These are phyloP conservation scores for Juncus inflexus DNA, from an alignment of 176 grass and related monocot genomes.

Conservation along the genomic window DNA sequence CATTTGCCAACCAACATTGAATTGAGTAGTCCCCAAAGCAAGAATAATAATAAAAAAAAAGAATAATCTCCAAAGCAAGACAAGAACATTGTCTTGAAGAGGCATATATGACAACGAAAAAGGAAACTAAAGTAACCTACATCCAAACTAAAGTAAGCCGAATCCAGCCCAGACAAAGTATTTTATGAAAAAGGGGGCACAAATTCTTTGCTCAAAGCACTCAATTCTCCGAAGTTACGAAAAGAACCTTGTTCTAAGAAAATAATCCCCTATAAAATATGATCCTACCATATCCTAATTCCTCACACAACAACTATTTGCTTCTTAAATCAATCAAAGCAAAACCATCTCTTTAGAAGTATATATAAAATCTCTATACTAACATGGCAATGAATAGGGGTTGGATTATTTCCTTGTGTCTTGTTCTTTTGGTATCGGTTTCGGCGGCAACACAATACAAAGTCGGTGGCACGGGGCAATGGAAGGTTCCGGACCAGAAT, in stretches of 20 bases:
- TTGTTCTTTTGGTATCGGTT: constrained; percentile 28
- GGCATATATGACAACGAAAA: not conserved
- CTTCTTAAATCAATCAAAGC: not conserved
- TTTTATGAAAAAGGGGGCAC: constrained; percentile 12
- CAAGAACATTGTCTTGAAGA: constrained; percentile 38
- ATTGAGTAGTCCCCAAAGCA: no score
- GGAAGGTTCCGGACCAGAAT: constrained; percentile 40
- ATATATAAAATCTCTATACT: not conserved
- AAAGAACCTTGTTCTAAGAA: constrained; percentile 40
- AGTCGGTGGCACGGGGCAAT: constrained; percentile 56
- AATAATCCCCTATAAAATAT: not conserved
- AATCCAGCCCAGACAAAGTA: not conserved
- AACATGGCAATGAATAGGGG: constrained; percentile 40
- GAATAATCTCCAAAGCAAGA: constrained; percentile 26
- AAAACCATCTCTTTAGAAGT: not conserved
- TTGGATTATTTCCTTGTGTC: constrained; percentile 36
- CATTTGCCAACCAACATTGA: no score
- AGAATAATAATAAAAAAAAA: no score
- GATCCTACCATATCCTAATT: not conserved
- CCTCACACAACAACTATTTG: not conserved
- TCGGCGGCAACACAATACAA: constrained; percentile 61
- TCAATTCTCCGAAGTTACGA: constrained; percentile 36
- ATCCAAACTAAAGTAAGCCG: not conserved
- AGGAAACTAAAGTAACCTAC: not conserved
- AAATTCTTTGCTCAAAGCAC: constrained; percentile 33